Conservation (phyloP, 805 yeast genomes). For the Metschnikowia henanensis region DNA sequence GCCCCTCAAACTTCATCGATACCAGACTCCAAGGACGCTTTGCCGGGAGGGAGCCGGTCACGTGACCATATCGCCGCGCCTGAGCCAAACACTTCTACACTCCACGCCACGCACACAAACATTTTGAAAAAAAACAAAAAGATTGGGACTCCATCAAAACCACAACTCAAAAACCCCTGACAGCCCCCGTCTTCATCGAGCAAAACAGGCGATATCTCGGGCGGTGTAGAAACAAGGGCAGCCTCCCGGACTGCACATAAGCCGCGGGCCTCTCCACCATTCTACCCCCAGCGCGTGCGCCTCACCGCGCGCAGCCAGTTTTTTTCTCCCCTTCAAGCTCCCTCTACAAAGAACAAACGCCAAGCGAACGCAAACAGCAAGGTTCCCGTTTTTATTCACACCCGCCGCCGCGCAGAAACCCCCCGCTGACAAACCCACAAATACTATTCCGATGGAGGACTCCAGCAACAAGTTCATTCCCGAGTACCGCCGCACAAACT, state of each 20-base stretch:
- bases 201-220: background rate
- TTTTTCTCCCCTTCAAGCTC: background rate
- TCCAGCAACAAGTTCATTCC: slow-evolving; percentile 86
- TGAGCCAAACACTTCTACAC: too few species aligned
- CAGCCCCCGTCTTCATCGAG: too few species aligned
- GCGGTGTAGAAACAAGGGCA: background rate
- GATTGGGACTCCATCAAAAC: too few species aligned
- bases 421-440: too few species aligned
- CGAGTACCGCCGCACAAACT: slow-evolving; percentile 95
- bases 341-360: background rate
- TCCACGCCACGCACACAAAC: too few species aligned
- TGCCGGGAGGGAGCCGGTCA: too few species aligned
- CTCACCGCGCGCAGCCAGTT: slow-evolving; percentile 2
- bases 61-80: too few species aligned
- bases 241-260: background rate
- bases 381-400: background rate
- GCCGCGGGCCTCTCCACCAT: background rate
- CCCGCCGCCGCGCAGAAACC: background rate
- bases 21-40: too few species aligned
- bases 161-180: too few species aligned
- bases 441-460: slow-evolving; percentile 59
- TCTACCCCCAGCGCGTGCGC: background rate
- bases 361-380: slow-evolving; percentile 4
- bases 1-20: too few species aligned
- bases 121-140: too few species aligned